A percentile compares a stretch with the other conserved stretches of the same genome.
Conservation (phyloP, 1,284 basidiomycete species). For the Microbotryomycetes sp. region DNA sequence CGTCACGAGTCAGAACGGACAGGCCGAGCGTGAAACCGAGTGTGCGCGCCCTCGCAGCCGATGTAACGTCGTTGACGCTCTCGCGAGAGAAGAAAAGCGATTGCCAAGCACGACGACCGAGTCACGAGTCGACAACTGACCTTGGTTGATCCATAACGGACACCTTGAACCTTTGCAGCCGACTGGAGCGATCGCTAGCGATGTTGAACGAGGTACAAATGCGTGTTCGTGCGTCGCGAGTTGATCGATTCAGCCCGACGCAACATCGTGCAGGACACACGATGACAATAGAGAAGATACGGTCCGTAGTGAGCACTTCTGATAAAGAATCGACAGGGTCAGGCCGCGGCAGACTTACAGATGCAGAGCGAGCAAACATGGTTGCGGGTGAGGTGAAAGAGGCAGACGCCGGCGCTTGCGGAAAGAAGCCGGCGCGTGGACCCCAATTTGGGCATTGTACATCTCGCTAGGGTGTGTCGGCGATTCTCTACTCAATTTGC, state of each 20-base stretch:
- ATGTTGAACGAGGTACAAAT: not conserved
- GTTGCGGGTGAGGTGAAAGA: not conserved
- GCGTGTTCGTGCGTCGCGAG: no score
- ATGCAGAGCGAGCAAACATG: not conserved
- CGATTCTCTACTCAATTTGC: no score
- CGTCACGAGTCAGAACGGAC: not conserved
- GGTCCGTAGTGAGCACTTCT: not conserved
- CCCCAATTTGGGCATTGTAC: no score
- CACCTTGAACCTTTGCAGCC: constrained; percentile 6
- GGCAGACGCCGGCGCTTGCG: not conserved
- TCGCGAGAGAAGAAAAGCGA: not conserved
- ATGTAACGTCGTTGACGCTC: no score
- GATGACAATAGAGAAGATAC: not conserved
- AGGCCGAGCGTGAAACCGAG: not conserved
- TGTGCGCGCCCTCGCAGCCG: no score
- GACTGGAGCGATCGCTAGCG: constrained; percentile 2
- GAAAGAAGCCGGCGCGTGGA: not conserved
- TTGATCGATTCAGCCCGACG: no score
- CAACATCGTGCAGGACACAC: no score
- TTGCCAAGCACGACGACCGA: not conserved
- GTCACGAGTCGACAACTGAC: not conserved
- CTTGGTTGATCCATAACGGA: constrained; percentile 15
- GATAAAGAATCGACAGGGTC: no score
- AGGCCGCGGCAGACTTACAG: no score
- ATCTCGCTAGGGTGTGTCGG: no score